Conservation (phyloP, 345 rosid species). For the Eucalyptus tenuipes region DNA sequence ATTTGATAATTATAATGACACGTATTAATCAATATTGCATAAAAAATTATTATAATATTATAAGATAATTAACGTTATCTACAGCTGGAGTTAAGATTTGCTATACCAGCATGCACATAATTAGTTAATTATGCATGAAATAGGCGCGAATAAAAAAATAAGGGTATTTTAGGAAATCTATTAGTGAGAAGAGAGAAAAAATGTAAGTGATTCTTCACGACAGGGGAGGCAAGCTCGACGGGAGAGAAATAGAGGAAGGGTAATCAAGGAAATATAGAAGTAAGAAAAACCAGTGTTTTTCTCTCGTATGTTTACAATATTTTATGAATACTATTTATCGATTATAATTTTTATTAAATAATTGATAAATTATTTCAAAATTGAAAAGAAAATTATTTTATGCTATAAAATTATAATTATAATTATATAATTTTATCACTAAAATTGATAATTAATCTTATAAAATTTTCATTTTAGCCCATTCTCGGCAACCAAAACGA, state of each 20-base stretch:
- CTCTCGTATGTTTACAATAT: background rate
- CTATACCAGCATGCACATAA: background rate
- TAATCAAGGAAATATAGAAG: background rate
- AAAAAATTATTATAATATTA: background rate
- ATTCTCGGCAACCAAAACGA: background rate
- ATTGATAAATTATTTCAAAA: background rate
- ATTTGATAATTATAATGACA: background rate
- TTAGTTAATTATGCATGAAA: background rate
- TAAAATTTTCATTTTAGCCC: background rate
- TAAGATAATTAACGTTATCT: background rate
- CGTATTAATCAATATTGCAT: background rate
- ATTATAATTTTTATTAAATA: background rate
- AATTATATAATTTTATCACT: background rate
- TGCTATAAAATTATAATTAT: background rate
- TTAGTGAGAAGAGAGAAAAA: background rate
- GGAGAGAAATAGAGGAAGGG: background rate
- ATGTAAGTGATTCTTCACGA: fast-evolving
- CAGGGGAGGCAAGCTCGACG: fast-evolving
- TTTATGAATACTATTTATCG: background rate
- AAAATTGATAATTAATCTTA: background rate
- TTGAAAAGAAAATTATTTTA: background rate
- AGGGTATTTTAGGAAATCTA: background rate
- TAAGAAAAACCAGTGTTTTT: background rate
- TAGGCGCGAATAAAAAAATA: background rate
- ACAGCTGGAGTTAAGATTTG: background rate